phyloP scores from a whole-genome alignment of 1,284 basidiomycete species.

The Wolfiporia cocos region DNA sequence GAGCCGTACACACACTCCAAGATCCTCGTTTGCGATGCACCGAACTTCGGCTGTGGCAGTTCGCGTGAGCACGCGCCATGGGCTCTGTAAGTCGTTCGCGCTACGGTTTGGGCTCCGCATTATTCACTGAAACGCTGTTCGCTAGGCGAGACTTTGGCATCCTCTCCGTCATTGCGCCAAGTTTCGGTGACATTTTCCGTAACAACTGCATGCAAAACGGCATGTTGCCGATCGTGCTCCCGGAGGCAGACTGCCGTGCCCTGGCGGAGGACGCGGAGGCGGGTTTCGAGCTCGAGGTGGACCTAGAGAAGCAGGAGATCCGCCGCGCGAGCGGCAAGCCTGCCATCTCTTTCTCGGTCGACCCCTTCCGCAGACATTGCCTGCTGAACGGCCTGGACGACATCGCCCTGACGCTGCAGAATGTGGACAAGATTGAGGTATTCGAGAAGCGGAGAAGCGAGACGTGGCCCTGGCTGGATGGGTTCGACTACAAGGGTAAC shows the following conservation, averaged over 20 bases:
- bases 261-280: constrained; percentile 80
- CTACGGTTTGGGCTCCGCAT: constrained; percentile 1
- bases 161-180: constrained; percentile 87
- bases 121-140: constrained; percentile 4
- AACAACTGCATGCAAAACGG: constrained; percentile 96
- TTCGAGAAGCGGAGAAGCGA: constrained; percentile 78
- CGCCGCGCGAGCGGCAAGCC: constrained; percentile 71
- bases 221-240: constrained; percentile 81
- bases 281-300: constrained; percentile 81
- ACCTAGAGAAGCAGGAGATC: constrained; percentile 85
- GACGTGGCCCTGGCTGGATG: constrained; percentile 92
- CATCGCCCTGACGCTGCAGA: constrained; percentile 87
- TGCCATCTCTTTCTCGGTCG: constrained; percentile 71
- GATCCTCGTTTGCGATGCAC: constrained; percentile 85
- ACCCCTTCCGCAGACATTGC: constrained; percentile 88
- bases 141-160: constrained; percentile 93
- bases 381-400: constrained; percentile 92
- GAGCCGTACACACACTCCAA: constrained; percentile 77
- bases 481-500: constrained; percentile 80
- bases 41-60: constrained; percentile 94
- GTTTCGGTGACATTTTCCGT: constrained; percentile 93
- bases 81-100: constrained; percentile 66
- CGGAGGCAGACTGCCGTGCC: constrained; percentile 71
- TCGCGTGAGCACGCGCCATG: constrained; percentile 95
- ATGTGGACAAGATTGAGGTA: constrained; percentile 55